Evolutionary conservation across 1,139 yeast species (phyloP), one percentile per base, ranked within the genome.

Genomic region (Arxiozyma slooffiae): DNA sequence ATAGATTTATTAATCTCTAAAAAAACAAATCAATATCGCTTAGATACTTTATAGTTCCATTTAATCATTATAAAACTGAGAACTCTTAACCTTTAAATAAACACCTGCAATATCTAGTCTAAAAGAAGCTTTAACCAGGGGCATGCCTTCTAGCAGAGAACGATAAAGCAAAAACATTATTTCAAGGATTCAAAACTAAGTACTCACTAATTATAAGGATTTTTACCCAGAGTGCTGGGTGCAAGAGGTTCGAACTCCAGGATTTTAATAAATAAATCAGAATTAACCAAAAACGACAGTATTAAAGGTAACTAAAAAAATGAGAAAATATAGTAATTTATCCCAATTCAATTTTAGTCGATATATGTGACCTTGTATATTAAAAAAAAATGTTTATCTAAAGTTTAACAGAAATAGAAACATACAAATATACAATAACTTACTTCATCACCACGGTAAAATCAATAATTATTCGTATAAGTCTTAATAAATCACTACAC

Each of bases 211-310:
- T 97, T 18, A 92, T 62, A 38, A 92, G 73, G 1, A 97, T n/a
- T 97, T 67, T 92, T 92, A 0, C 97, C 97, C 0, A 98, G 97
- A 0, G 97, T 95, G 62, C 96, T 85, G 63, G 80, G 89, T 1
- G 71, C 72, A 45, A 58, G 59, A 20, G 44, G 34, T 8, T 47
- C 46, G 20, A 42, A 42, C 30, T 42, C 30, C 36, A 30, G 3
- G n/a, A 11, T 11, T 11, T 6, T 11, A n/a, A 30, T 30, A 30
- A 8, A 4, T 11, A 11, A 11, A 30, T 1, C 14, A 30, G n/a
- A 30, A 8, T 30, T 3, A 30, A 30, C 3, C 4, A 30, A 26
- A 26, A 9, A 39, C 21, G n/a, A n/a, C n/a, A n/a, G n/a, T n/a
- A n/a, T n/a, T n/a, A n/a, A n/a, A n/a, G n/a, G n/a, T n/a, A n/a